Conservation (phyloP, 805 yeast species). For the Komagataella mondaviorum region DNA sequence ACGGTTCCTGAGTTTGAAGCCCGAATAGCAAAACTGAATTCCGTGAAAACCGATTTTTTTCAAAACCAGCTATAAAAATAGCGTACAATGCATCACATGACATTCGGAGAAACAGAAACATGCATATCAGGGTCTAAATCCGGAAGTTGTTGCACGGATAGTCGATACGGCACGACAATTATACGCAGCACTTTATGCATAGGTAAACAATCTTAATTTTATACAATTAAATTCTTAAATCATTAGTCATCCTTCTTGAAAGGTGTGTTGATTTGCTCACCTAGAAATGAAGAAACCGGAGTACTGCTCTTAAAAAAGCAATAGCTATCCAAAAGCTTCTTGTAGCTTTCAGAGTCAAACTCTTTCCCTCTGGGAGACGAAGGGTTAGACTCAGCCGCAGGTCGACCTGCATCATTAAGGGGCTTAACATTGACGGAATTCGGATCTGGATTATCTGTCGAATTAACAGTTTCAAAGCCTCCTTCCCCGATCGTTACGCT, state of each 20-base stretch:
- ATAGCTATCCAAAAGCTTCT: slow-evolving; percentile 42
- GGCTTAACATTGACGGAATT: neutral
- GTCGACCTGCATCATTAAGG: neutral
- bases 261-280: slow-evolving; percentile 2
- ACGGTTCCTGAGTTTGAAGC: neutral
- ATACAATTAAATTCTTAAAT: neutral
- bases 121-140: neutral
- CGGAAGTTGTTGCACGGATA: neutral
- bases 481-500: neutral
- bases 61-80: too few species aligned
- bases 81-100: neutral
- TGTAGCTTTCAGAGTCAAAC: slow-evolving; percentile 38
- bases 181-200: neutral
- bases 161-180: too few species aligned
- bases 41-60: neutral
- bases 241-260: neutral
- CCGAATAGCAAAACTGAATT: too few species aligned
- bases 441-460: too few species aligned
- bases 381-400: neutral
- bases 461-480: neutral
- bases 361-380: slow-evolving; percentile 13
- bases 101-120: neutral
- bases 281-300: slow-evolving; percentile 17
- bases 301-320: slow-evolving; percentile 39
- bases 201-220: neutral